Percentiles rank a stretch among this genome's conserved stretches.
phyloP scores from a whole-genome alignment of 1,139 yeast species.

The Pneumocystis jirovecii region DNA sequence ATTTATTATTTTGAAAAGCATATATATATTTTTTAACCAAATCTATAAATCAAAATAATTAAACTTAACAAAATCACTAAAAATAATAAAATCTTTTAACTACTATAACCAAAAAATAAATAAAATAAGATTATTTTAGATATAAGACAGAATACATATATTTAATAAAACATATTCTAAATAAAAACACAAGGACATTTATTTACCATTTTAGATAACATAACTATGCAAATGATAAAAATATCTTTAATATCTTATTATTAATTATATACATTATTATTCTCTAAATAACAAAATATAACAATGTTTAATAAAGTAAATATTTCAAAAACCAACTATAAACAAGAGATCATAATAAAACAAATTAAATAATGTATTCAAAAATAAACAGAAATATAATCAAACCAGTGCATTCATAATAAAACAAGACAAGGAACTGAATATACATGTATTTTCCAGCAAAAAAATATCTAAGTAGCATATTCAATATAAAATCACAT shows the following conservation, averaged over 20 bases:
- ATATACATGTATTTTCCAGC: not conserved
- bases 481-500: not conserved
- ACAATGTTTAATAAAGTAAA: not conserved
- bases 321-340: constrained; percentile 2
- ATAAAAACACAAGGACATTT: too few relatives aligned
- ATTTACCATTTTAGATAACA: not conserved
- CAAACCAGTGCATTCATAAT: not conserved
- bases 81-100: too few relatives aligned
- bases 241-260: not conserved
- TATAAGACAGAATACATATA: too few relatives aligned
- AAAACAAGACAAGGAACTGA: not conserved
- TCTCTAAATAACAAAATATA: too few relatives aligned
- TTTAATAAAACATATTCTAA: too few relatives aligned
- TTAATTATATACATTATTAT: too few relatives aligned
- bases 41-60: too few relatives aligned
- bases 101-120: too few relatives aligned
- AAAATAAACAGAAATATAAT: not conserved
- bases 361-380: not conserved
- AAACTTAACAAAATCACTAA: too few relatives aligned
- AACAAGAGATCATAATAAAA: constrained; percentile 6
- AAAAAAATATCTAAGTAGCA: not conserved
- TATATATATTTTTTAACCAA: too few relatives aligned
- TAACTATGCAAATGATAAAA: not conserved
- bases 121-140: too few relatives aligned
- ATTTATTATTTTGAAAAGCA: too few relatives aligned